Evolutionary conservation across 176 grass and related monocot genomes (phyloP).

Genomic region (Oryza meyeriana): DNA sequence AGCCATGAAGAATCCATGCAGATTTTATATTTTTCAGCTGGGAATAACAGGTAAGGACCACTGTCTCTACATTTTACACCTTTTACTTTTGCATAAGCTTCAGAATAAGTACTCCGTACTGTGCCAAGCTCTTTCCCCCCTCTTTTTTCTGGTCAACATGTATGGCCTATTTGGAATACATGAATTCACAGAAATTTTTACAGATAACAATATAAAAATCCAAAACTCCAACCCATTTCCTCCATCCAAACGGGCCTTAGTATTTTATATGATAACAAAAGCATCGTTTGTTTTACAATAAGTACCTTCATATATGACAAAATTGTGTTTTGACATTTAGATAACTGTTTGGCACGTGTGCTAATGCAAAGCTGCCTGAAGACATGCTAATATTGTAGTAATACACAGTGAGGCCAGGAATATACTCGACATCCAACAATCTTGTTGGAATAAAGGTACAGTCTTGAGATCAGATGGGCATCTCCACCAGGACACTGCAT

Average conservation of each 20-base stretch:
- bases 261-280: not conserved
- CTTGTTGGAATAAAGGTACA: conserved; percentile 57
- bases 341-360: conserved; percentile 30
- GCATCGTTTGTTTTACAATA: conserved; percentile 2
- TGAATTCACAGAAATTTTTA: not conserved
- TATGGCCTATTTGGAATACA: not conserved
- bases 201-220: not conserved
- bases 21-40: conserved; percentile 21
- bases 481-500: conserved; percentile 26
- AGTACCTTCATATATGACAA: not conserved
- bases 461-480: conserved; percentile 50
- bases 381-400: conserved; percentile 17
- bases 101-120: conserved; percentile 30
- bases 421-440: conserved; percentile 27
- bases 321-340: conserved; percentile 5
- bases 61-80: conserved; percentile 22
- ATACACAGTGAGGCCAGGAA: conserved; percentile 18
- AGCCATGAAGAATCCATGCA: conserved; percentile 30
- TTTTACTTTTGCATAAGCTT: conserved; percentile 7
- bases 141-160: conserved; percentile 7
- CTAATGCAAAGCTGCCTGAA: conserved; percentile 1
- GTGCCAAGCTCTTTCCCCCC: not conserved
- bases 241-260: not conserved
- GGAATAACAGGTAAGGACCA: conserved; percentile 33
- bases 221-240: not conserved